phyloP scores from a whole-genome alignment of 352 stramenopile genomes.

The Phytophthora idaei region DNA sequence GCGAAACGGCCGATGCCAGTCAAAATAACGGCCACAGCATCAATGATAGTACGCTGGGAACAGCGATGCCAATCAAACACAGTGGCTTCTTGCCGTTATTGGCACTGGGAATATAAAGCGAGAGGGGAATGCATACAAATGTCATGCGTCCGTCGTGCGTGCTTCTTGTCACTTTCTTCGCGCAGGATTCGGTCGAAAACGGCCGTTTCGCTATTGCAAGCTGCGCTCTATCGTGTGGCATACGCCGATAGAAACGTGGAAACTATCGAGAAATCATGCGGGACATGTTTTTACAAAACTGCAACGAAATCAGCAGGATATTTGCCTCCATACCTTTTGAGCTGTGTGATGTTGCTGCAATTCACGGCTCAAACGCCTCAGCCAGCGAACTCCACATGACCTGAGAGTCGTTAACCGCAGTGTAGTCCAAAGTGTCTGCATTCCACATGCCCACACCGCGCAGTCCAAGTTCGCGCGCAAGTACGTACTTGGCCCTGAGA shows the following conservation, averaged over 20 bases:
- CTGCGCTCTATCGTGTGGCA: background rate
- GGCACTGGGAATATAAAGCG: conserved; percentile 7
- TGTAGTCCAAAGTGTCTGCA: conserved; percentile 76
- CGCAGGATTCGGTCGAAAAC: conserved; percentile 17
- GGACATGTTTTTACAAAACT: conserved; percentile 25
- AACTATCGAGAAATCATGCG: conserved; percentile 36
- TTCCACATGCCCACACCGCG: conserved; percentile 86
- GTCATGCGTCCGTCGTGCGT: conserved; percentile 7
- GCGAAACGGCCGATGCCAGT: conserved; percentile 18
- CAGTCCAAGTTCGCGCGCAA: conserved; percentile 55
- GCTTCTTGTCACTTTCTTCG: conserved; percentile 11
- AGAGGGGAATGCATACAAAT: conserved; percentile 1
- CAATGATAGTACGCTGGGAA: background rate
- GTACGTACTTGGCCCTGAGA: conserved; percentile 57
- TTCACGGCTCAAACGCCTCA: conserved; percentile 31
- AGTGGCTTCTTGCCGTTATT: conserved; percentile 12
- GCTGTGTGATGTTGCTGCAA: background rate
- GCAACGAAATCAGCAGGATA: conserved; percentile 2
- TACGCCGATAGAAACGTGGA: conserved; percentile 12
- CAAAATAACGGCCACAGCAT: conserved; percentile 18
- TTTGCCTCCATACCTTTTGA: background rate
- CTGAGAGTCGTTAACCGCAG: conserved; percentile 40
- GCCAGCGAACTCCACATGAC: conserved; percentile 63
- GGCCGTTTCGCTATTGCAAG: conserved; percentile 20
- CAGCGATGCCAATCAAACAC: conserved; percentile 20